Evolutionary conservation across 768 basidiomycete genomes (phyloP).

Genomic region (Podaxis carcinomalis): DNA sequence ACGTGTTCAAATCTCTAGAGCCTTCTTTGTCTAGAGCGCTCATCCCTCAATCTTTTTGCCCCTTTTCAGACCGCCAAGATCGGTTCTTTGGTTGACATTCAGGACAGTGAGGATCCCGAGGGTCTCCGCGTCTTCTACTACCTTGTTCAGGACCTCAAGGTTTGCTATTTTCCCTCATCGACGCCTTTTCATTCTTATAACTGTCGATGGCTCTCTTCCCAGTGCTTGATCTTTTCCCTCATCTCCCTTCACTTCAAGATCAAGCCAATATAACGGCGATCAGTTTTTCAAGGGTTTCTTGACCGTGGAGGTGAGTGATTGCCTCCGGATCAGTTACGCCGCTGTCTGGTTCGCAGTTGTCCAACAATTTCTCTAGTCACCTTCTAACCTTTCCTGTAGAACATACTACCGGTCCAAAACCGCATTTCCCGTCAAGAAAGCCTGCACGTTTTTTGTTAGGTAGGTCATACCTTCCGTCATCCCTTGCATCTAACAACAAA

Average conservation of each 20-base stretch:
- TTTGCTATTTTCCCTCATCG: slow-evolving; percentile 24
- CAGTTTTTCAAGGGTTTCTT: background rate
- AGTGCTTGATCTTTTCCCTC: slow-evolving; percentile 98
- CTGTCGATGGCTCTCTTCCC: background rate
- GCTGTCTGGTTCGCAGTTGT: slow-evolving; percentile 8
- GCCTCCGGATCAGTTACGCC: slow-evolving; percentile 14
- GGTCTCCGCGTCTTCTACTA: slow-evolving; percentile 98
- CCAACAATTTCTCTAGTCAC: background rate
- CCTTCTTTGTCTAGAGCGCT: background rate
- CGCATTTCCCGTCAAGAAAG: slow-evolving; percentile 33
- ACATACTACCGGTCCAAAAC: slow-evolving; percentile 10
- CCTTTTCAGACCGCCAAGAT: slow-evolving; percentile 88
- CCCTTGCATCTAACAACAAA: background rate
- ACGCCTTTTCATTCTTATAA: slow-evolving; percentile 1
- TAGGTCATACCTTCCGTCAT: slow-evolving; percentile 12
- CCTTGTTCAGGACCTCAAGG: slow-evolving; percentile 96
- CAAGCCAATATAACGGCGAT: slow-evolving; percentile 77
- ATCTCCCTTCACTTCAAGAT: slow-evolving; percentile 99
- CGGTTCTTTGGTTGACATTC: slow-evolving; percentile 93
- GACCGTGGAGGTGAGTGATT: slow-evolving; percentile 13
- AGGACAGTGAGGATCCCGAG: slow-evolving; percentile 96
- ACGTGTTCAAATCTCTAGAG: slow-evolving; percentile 16
- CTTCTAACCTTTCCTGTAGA: background rate
- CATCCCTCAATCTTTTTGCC: background rate
- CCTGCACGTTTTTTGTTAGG: slow-evolving; percentile 33